Evolutionary conservation across 306 rosid species (phyloP).

Genomic region (Vigna unguiculata): DNA sequence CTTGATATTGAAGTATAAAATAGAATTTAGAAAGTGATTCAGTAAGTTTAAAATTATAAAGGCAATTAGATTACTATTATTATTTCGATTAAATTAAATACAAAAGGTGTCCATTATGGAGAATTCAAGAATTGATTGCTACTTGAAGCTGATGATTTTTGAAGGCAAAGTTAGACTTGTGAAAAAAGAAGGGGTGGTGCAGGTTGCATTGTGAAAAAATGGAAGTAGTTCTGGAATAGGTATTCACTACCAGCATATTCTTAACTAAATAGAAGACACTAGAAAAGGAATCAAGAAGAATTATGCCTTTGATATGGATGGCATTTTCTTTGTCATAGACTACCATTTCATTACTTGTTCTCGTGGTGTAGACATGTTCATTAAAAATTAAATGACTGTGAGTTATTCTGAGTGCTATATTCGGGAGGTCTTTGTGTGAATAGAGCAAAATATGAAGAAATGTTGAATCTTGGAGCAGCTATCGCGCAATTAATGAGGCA

Average conservation of each 20-base stretch:
- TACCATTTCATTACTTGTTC: constrained; percentile 11
- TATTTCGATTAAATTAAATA: too few species aligned
- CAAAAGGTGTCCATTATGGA: not conserved
- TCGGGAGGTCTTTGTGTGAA: too few species aligned
- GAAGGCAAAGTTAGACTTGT: not conserved
- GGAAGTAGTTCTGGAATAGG: constrained; percentile 19
- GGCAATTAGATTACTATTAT: too few species aligned
- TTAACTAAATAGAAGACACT: constrained; percentile 26
- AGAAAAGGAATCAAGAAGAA: constrained; percentile 32
- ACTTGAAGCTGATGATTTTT: not conserved
- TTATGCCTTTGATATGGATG: constrained; percentile 33
- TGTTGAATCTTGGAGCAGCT: too few species aligned
- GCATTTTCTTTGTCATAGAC: constrained; percentile 27
- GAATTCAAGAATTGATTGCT: too few species aligned
- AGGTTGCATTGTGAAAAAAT: too few species aligned
- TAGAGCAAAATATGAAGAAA: too few species aligned
- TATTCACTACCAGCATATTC: constrained; percentile 45
- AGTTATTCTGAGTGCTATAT: too few species aligned
- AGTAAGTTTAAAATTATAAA: too few species aligned
- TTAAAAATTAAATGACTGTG: constrained; percentile 13
- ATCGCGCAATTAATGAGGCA: too few species aligned
- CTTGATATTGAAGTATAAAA: too few species aligned
- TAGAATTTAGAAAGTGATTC: too few species aligned
- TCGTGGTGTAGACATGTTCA: not conserved
- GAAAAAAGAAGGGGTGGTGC: not conserved